Evolutionary conservation across 805 yeast genomes (phyloP).

Genomic region (Ogataea wickerhamii): DNA sequence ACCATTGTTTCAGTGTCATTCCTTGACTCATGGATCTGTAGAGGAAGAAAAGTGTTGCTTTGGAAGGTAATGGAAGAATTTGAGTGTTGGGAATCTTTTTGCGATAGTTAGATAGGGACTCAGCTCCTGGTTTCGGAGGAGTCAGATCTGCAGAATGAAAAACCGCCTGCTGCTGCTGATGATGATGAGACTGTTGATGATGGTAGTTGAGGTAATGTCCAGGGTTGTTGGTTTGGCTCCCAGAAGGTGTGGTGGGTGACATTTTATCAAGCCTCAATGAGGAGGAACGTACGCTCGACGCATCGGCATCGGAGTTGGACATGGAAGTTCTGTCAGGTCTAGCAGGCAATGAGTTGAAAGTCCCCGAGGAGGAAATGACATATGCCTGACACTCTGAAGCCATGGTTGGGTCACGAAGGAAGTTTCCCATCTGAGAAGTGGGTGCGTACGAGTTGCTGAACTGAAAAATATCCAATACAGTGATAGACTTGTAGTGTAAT

Average conservation of each 20-base stretch:
- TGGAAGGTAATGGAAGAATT: conserved; percentile 48
- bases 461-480: conserved; percentile 82
- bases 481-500: conserved; percentile 83
- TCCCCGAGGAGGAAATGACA: conserved; percentile 47
- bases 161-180: conserved; percentile 1
- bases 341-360: conserved; percentile 35
- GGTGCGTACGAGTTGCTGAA: conserved; percentile 87
- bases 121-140: conserved; percentile 13
- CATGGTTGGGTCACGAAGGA: conserved; percentile 60
- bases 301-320: conserved; percentile 23
- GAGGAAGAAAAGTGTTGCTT: conserved; percentile 62
- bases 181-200: conserved; percentile 1
- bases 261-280: conserved; percentile 11
- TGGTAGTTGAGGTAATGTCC: background rate
- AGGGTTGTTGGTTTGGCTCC: background rate
- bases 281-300: conserved; percentile 17
- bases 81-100: conserved; percentile 5
- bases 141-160: conserved; percentile 3
- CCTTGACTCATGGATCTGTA: conserved; percentile 80
- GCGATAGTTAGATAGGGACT: conserved; percentile 6
- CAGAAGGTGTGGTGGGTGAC: conserved; percentile 5
- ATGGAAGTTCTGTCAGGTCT: conserved; percentile 26
- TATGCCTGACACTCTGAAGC: conserved; percentile 84
- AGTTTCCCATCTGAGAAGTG: conserved; percentile 68
- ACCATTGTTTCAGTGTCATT: conserved; percentile 78